Percentiles rank a stretch among this genome's conserved stretches.
Conservation (phyloP, 768 basidiomycete genomes). For the Mrakia blollopis region DNA sequence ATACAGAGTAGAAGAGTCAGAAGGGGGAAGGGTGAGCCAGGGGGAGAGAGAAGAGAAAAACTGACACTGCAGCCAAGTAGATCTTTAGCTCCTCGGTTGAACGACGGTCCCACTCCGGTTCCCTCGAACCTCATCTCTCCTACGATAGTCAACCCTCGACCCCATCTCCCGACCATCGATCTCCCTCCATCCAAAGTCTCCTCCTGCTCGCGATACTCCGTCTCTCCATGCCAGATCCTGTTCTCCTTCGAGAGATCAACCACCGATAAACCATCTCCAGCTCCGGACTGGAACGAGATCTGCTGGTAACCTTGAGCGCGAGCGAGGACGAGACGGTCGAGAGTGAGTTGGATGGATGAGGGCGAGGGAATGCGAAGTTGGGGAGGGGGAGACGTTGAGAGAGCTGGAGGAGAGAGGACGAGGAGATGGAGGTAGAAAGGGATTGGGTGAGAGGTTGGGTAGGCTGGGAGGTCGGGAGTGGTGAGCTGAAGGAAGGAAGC, state of each 20-base stretch:
- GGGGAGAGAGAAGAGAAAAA: too few species aligned
- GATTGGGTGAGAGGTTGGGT: background rate
- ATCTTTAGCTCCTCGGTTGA: background rate
- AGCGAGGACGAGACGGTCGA: constrained; percentile 1
- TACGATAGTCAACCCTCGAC: background rate
- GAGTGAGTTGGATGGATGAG: background rate
- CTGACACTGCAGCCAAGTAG: background rate
- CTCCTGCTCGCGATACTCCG: background rate
- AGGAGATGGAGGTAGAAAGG: constrained; percentile 7
- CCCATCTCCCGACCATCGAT: background rate
- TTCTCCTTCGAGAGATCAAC: background rate
- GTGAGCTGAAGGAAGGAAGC: background rate
- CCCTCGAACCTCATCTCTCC: constrained; percentile 6
- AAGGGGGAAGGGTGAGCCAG: too few species aligned
- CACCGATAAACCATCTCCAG: background rate
- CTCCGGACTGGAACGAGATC: background rate
- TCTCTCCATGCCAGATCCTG: background rate
- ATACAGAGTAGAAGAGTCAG: too few species aligned
- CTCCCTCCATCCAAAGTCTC: background rate
- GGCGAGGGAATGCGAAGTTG: background rate
- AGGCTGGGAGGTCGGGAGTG: background rate
- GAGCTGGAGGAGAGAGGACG: background rate
- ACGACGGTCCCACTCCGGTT: background rate
- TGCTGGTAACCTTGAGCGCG: background rate
- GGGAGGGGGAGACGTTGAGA: background rate